Conservation (phyloP, 768 basidiomycete species). For the Mycena latifolia region DNA sequence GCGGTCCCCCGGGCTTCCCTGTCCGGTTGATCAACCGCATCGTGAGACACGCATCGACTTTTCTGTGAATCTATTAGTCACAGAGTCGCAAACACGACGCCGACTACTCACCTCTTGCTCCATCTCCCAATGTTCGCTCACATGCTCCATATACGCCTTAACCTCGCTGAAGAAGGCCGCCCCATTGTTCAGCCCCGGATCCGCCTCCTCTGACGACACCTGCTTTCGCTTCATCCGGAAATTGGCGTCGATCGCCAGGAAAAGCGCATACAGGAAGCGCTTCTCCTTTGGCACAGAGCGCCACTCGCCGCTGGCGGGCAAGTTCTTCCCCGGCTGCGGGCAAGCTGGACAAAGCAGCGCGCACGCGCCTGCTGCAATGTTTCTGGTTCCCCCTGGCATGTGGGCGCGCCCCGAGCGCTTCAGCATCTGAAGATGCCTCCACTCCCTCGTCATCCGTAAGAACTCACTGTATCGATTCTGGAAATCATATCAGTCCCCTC, state of each 20-base stretch:
- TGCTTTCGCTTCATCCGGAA: slow-evolving; percentile 20
- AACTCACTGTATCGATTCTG: slow-evolving; percentile 20
- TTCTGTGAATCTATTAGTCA: not conserved
- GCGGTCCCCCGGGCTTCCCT: slow-evolving; percentile 10
- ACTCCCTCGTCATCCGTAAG: slow-evolving; percentile 10
- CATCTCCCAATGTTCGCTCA: slow-evolving; percentile 5
- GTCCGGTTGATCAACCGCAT: slow-evolving; percentile 14
- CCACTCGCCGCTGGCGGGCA: slow-evolving; percentile 3
- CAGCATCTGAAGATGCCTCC: slow-evolving; percentile 22
- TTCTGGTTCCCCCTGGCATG: slow-evolving; percentile 5
- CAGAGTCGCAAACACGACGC: no score
- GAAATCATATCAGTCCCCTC: no score
- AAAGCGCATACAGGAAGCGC: not conserved
- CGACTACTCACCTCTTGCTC: slow-evolving; percentile 13
- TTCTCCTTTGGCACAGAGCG: not conserved
- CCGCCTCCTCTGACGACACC: slow-evolving; percentile 1
- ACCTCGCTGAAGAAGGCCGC: slow-evolving; percentile 11
- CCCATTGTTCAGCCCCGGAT: not conserved
- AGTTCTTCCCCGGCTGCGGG: slow-evolving; percentile 21
- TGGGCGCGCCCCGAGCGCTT: slow-evolving; percentile 19
- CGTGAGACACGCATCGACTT: slow-evolving; percentile 17
- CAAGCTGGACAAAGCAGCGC: slow-evolving; percentile 25
- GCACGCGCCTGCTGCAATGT: slow-evolving; percentile 5
- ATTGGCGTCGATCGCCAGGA: slow-evolving; percentile 3
- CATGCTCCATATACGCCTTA: slow-evolving; percentile 5